Base-by-base conservation (phyloP, 768 basidiomycete genomes). In the Xanthoconium purpureum region DNA sequence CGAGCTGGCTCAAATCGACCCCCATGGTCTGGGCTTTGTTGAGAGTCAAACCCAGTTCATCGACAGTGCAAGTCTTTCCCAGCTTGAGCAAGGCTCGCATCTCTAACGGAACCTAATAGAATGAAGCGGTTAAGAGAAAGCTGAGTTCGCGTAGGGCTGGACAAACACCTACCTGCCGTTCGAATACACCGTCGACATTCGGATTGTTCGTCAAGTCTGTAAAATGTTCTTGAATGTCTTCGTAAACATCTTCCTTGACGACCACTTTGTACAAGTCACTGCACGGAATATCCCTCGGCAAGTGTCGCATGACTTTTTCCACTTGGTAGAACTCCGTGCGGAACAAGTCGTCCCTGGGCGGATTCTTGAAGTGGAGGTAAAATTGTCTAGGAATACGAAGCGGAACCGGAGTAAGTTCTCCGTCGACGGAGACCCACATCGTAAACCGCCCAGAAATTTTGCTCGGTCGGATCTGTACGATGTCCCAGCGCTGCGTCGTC, bases 111-210 rank as follows among this genome's bases (percentile, higher is more conserved):
- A 98, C 79, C 93, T 94, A 56, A 24, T 40, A 28, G 24, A 24
- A 24, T 24, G 24, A 9, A 54, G 14, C 13, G 36, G 35, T 52
- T 32, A 44, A 54, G 28, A 54, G 30, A 38, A 28, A 54, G 17
- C 20, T 20, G 1, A 2, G 29, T 47, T 43, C 24, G 14, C 35
- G 33, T 7, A 43, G 18, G 9, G 33, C 11, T 15, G 14, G 2
- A 28, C 17, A 47, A 24, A 47, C 3, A 61, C 77, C 42, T 60
- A 94, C 92, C 81, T 98, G 94, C 18, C 88, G 79, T 73, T 99
- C 97, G 65, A 88, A 99, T 5, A 97, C 89, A 1, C 93, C 94
- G 63, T 98, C 94, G 10, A 98, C 92, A 66, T 91, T 93, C 0
- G 95, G 91, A 64, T 95, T 91, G 66, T 97, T 97, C 56, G 84